These are phyloP conservation scores for Pogostemon cablin DNA, from an alignment of 257 asterid species.

Conservation along the genomic window DNA sequence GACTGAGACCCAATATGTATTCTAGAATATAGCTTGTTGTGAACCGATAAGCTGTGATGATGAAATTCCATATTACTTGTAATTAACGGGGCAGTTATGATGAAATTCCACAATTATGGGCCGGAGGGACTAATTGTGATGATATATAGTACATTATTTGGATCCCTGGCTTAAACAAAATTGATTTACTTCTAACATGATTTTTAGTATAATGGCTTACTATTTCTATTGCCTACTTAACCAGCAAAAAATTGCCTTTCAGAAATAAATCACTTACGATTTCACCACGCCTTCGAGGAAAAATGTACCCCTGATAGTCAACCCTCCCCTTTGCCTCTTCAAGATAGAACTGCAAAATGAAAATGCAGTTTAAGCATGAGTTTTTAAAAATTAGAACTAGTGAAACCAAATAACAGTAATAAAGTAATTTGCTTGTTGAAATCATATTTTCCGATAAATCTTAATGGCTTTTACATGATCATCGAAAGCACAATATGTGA, in stretches of 20 bases:
- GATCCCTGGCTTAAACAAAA: not conserved
- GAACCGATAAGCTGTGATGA: not conserved
- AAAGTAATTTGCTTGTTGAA: not conserved
- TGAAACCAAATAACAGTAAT: conserved; percentile 3
- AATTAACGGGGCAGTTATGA: not conserved
- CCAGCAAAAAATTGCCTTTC: not conserved
- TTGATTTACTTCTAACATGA: not conserved
- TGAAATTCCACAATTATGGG: not conserved
- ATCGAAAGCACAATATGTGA: not conserved
- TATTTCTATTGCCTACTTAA: conserved; percentile 18
- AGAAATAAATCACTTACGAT: conserved; percentile 52
- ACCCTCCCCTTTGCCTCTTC: conserved; percentile 94
- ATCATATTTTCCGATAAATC: conserved; percentile 9
- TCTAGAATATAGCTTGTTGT: not conserved
- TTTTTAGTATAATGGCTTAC: not conserved
- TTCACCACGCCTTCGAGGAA: conserved; percentile 87
- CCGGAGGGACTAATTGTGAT: not conserved
- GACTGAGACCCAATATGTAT: not conserved
- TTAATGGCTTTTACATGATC: conserved; percentile 1
- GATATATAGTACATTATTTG: not conserved
- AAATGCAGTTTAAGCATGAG: conserved; percentile 19
- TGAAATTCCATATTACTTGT: not conserved
- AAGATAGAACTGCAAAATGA: conserved; percentile 71
- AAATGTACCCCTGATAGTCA: conserved; percentile 89
- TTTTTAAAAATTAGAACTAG: conserved; percentile 14